Base-by-base conservation (phyloP, 768 basidiomycete species). In the Fistulinella prunicolor region DNA sequence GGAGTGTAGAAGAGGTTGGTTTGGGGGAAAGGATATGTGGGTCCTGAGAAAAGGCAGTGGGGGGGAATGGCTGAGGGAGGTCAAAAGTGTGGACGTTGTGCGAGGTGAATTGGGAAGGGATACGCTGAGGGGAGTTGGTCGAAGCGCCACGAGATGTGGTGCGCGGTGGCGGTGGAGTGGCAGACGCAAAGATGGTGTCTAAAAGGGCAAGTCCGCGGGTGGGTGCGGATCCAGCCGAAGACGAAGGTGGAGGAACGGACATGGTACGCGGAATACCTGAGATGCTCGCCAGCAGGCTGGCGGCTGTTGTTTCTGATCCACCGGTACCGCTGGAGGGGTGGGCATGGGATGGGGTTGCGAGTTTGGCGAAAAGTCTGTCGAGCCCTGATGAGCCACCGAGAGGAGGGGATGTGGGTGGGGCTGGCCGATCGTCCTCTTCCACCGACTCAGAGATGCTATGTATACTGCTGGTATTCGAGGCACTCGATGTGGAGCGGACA, bases 121-220 rank as follows among this genome's bases (percentile, higher is more conserved):
- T 34, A 43, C 44, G 45, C 13, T 65, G 44, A 47, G 69, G 54
- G 36, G 51, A 41, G 24, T 53, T 54, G 23, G 44, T 48, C 19
- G 46, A 37, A n/a, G 32, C 32, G 13, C 42, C 42, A 14, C 55
- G 64, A 49, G 65, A 63, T 24, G 50, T 32, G 26, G 50, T 49
- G 4, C 54, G 53, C 2, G 39, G 55, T 36, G 54, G 62, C 12
- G 67, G 58, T 20, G 64, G 63, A 14, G 65, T 68, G 6, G 81
- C 87, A 6, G 86, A 89, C 3, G 87, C 87, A 60, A 90, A 89
- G 35, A 90, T 86, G 12, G 79, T 75, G 54, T 85, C 73, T 14
- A 90, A 69, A 26, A 90, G 71, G 16, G 78, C 70, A 40, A 78
- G 70, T 6, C 86, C 84, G n/a, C 78, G 77, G 32, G 66, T 59